Evolutionary conservation across 352 stramenopile genomes (phyloP).

Genomic region (Phytophthora syringae): DNA sequence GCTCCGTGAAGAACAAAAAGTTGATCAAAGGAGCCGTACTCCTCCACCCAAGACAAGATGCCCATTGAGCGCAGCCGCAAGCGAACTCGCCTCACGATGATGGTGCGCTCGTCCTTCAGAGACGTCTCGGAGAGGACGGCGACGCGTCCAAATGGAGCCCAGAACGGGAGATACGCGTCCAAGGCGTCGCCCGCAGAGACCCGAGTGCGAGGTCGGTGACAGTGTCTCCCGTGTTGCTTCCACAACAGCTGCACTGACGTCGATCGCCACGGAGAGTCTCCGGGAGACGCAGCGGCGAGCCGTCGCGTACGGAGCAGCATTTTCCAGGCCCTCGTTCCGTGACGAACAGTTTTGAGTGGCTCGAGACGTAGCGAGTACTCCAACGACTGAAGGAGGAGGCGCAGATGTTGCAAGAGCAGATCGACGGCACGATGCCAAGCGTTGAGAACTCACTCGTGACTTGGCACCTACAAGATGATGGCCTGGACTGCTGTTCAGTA

Average conservation of each 20-base stretch:
- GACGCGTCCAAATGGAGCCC: constrained; percentile 28
- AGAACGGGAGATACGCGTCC: constrained; percentile 5
- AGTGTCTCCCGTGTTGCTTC: too few relatives aligned
- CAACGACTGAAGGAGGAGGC: constrained; percentile 38
- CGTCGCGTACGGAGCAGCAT: constrained; percentile 26
- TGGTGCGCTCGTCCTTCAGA: constrained; percentile 20
- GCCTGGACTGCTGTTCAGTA: too few relatives aligned
- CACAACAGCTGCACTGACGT: not conserved
- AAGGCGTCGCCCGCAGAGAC: constrained; percentile 29
- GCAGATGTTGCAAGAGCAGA: constrained; percentile 35
- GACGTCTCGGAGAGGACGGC: not conserved
- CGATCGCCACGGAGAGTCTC: constrained; percentile 11
- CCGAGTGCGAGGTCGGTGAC: not conserved
- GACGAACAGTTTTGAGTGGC: constrained; percentile 28
- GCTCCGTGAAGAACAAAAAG: too few relatives aligned
- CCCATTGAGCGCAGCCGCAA: constrained; percentile 15
- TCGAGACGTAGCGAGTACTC: constrained; percentile 40
- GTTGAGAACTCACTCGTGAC: constrained; percentile 39
- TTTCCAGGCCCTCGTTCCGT: constrained; percentile 26
- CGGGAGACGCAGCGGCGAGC: constrained; percentile 24
- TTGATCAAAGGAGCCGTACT: too few relatives aligned
- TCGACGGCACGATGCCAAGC: constrained; percentile 44
- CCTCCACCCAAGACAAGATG: too few relatives aligned
- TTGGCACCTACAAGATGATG: constrained; percentile 4
- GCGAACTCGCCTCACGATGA: constrained; percentile 21